Evolutionary conservation across 208 protist genomes (phyloP), one percentile per base, ranked within the genome.

Genomic region (Leishmania guyanensis): DNA sequence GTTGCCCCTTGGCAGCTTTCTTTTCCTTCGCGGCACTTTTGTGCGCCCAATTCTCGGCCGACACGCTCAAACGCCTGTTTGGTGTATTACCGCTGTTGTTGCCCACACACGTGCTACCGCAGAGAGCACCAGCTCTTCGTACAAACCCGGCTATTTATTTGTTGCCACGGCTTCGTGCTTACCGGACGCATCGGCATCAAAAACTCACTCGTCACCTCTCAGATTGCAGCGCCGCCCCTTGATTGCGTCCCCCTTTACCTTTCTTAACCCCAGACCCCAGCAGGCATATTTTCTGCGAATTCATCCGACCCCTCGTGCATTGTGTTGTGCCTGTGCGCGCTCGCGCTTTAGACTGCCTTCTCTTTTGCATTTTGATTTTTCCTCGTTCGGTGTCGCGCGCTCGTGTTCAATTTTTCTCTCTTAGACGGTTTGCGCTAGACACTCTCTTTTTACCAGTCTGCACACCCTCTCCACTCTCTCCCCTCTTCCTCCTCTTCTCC

Each of bases 401-500:
- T 33, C 17, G 8, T 29, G n/a, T 36, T 46, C 58, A 1, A 1
- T 43, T 36, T 43, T 17, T 20, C 22, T 20, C 22, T 26, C 5
- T 46, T 5, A 43, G 33, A 33, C 10, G 14, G 64, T n/a, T 16
- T 14, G 36, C 64, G 17, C 14, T 69, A 22, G 33, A 22, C 12
- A 58, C 33, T 68, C 12, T 66, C 22, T 29, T 51, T 81, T 14
- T 69, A 17, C 22, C 26, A 43, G 12, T 48, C 29, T 12, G 8
- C 26, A 62, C 26, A 8, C 2, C 20, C 6, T 62, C 51, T 26
- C 51, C 66, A 1, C 48, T 81, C 22, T 22, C 51, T 3, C 20
- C 75, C 43, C 36, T 77, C n/a, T 78, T 4, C 54, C 14, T 78
- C 58, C 53, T 5, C 39, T 46, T 22, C 48, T 76, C n/a, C n/a